Evolutionary conservation across 75 land plant genomes (phyloP).

Genomic region (Selaginella tamariscina): DNA sequence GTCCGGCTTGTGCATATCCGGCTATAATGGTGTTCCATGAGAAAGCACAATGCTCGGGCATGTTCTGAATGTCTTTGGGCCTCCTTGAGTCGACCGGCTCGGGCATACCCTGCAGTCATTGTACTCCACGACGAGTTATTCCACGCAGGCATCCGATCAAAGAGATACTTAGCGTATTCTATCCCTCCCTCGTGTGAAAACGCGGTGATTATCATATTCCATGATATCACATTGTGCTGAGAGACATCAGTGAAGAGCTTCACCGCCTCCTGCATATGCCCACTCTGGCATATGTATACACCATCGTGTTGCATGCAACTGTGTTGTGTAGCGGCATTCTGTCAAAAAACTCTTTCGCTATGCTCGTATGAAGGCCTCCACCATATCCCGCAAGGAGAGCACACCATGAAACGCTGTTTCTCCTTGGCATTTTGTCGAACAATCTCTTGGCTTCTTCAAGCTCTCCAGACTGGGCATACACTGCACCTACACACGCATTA

Average conservation of each 20-base stretch:
- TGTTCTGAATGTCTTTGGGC: not conserved
- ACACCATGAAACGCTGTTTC: too few species aligned
- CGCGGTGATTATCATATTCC: not conserved
- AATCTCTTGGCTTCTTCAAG: not conserved
- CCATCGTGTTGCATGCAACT: not conserved
- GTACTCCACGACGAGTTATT: not conserved
- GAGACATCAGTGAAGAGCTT: not conserved
- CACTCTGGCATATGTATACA: not conserved
- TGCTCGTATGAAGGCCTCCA: not conserved
- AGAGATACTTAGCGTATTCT: not conserved
- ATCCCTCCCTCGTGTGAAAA: not conserved
- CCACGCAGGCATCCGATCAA: not conserved
- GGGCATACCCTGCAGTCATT: not conserved
- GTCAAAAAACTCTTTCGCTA: not conserved
- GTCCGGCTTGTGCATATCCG: not conserved
- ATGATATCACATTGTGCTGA: not conserved
- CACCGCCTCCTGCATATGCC: not conserved
- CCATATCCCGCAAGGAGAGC: not conserved
- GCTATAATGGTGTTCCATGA: not conserved
- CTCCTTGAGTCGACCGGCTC: not conserved
- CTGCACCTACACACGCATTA: not conserved
- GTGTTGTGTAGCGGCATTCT: not conserved
- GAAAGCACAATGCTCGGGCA: conserved; percentile 3
- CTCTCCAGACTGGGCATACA: not conserved
- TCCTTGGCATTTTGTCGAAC: not conserved